Evolutionary conservation across 495 filamentous ascomycete species (phyloP).

Genomic region (Ramalina intermedia): DNA sequence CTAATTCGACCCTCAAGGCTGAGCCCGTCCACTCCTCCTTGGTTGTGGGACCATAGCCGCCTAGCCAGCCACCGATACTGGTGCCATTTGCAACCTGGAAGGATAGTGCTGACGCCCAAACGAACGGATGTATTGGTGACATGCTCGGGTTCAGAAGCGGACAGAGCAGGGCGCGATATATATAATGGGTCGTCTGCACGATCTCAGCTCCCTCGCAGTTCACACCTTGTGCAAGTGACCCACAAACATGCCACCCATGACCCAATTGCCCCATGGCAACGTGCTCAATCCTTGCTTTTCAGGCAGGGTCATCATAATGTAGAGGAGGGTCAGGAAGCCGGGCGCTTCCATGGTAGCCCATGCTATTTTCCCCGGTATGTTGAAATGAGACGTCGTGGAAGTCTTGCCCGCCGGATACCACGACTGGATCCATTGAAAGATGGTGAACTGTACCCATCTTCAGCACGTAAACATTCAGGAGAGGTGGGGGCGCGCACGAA

Average conservation of each 20-base stretch:
- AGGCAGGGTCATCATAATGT: constrained; percentile 57
- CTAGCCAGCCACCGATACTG: constrained; percentile 66
- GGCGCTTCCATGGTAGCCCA: constrained; percentile 82
- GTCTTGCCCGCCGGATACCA: constrained; percentile 77
- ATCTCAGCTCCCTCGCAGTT: not conserved
- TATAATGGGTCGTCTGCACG: constrained; percentile 56
- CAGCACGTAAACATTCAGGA: not conserved
- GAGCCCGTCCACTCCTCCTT: constrained; percentile 39
- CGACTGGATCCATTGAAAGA: constrained; percentile 46
- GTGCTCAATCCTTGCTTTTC: constrained; percentile 28
- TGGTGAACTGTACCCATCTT: constrained; percentile 29
- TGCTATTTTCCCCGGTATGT: constrained; percentile 73
- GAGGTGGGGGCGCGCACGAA: constrained; percentile 18
- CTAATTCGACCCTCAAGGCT: constrained; percentile 21
- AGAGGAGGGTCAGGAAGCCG: constrained; percentile 62
- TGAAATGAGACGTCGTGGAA: constrained; percentile 54
- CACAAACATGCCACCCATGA: constrained; percentile 50
- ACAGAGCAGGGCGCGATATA: constrained; percentile 71
- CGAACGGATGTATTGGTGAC: constrained; percentile 62
- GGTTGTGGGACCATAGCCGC: constrained; percentile 55
- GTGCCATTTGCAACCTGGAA: constrained; percentile 75
- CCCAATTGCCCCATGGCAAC: constrained; percentile 55
- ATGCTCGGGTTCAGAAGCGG: constrained; percentile 78
- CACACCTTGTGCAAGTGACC: constrained; percentile 15
- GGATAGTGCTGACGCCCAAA: constrained; percentile 42